Conservation (phyloP, 108 stramenopile species). For the Conticribra weissflogii region DNA sequence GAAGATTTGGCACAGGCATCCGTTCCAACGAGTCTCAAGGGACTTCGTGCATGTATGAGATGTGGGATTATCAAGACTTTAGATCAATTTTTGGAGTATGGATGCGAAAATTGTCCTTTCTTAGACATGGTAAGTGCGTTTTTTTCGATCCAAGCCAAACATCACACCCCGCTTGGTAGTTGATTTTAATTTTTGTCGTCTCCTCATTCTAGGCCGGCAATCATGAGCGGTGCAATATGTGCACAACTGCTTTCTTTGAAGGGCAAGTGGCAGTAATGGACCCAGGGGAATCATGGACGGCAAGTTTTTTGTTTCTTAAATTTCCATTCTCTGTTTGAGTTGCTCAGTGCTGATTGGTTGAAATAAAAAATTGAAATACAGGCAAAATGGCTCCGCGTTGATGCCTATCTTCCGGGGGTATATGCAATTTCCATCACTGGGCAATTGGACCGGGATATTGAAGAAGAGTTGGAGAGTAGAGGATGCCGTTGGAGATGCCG, state of each 20-base stretch:
- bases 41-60: slow-evolving; percentile 87
- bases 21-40: slow-evolving; percentile 71
- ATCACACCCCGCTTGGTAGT: background rate
- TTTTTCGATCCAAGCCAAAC: background rate
- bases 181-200: background rate
- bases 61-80: slow-evolving; percentile 90
- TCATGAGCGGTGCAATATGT: slow-evolving; percentile 66
- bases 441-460: slow-evolving; percentile 80
- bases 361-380: background rate
- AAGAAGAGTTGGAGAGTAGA: slow-evolving; percentile 84
- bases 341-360: too few relatives aligned
- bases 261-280: slow-evolving; percentile 90
- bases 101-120: slow-evolving; percentile 93
- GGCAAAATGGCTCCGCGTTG: slow-evolving; percentile 83
- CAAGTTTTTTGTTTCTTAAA: too few relatives aligned
- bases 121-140: slow-evolving; percentile 71
- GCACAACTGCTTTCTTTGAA: slow-evolving; percentile 89
- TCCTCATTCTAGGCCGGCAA: slow-evolving; percentile 53
- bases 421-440: slow-evolving; percentile 89
- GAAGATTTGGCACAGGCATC: slow-evolving; percentile 80
- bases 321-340: too few relatives aligned
- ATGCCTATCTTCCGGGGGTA: slow-evolving; percentile 78
- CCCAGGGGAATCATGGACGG: slow-evolving; percentile 89
- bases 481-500: slow-evolving; percentile 87
- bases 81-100: slow-evolving; percentile 86